These are phyloP conservation scores for Rhodosporidiobolus odoratus DNA, from an alignment of 768 basidiomycete genomes.

Conservation along the genomic window DNA sequence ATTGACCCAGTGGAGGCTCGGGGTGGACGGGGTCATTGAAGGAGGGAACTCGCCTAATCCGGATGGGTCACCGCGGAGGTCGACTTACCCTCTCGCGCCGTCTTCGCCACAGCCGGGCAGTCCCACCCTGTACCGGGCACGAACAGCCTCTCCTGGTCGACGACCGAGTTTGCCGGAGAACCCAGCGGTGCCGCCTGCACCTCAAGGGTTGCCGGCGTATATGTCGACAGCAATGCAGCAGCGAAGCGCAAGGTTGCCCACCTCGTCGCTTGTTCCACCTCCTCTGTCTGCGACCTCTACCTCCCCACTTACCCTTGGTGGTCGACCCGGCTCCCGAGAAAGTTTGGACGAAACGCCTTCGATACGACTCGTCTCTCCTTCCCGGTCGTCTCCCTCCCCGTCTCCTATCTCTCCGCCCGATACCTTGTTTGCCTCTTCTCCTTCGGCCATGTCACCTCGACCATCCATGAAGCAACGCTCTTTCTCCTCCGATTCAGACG, in stretches of 20 bases:
- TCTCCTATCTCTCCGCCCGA: neutral
- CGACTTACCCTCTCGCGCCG: too few relatives aligned
- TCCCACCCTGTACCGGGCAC: neutral
- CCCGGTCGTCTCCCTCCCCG: neutral
- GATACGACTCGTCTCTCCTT: neutral
- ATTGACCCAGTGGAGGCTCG: constrained; percentile 27
- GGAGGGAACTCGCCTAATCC: neutral
- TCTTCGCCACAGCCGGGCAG: neutral
- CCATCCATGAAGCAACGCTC: neutral
- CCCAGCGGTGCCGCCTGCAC: neutral
- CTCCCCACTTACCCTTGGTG: neutral
- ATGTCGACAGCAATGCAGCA: too few relatives aligned
- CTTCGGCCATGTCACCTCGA: too few relatives aligned
- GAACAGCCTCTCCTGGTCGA: neutral
- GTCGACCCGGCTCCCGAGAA: neutral
- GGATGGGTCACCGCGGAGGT: neutral
- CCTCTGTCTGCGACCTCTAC: neutral
- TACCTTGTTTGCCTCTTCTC: too few relatives aligned
- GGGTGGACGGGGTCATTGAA: constrained; percentile 25
- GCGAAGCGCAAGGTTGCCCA: neutral
- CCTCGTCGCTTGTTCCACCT: neutral
- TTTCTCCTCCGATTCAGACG: neutral
- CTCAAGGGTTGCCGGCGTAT: too few relatives aligned
- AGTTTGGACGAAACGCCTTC: neutral
- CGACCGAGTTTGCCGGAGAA: constrained; percentile 8